Base-by-base conservation (phyloP, 2,329 filamentous ascomycete genomes). In the Emergomyces orientalis region DNA sequence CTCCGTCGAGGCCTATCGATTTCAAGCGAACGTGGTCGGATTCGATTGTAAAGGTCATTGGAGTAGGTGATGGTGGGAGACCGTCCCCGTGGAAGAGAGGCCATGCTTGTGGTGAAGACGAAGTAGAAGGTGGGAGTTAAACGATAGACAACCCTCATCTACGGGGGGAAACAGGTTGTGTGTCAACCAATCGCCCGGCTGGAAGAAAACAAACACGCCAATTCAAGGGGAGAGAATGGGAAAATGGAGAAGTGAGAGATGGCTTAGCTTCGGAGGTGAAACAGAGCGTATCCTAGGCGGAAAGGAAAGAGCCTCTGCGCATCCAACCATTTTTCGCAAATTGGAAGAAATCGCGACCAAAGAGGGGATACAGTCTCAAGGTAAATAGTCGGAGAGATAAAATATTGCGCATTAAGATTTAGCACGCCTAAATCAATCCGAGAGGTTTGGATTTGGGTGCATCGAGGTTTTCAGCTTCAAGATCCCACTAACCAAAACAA, bases 101-200 rank as follows among this genome's bases (percentile, higher is more conserved):
- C 11, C 59, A 60, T 60, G 8, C 39, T 37, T 51, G 45, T 17
- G 32, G 47, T 32, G 32, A n/a, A 45, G 19, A 59, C 25, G 39
- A 60, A 39, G 19, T 17, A 51, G 45, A 61, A 34, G 60, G 51
- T 17, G 49, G 30, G 30, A 27, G 41, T 55, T 61, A 61, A 61
- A 56, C 60, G 60, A 61, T 54, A 61, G 60, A 56, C 47, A 61
- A 11, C 60, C 60, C 60, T 61, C 59, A 61, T 27, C 9, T 22
- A 55, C 8, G 25, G 45, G 22, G 59, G 25, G n/a, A 47, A 32
- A 5, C 34, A 3, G 7, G 32, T 3, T 7, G 55, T 19, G 22
- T 45, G 17, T 45, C 27, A 59, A 45, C 25, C 37, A 9, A 34
- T 22, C 54, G n/a, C 11, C n/a, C 32, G 54, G 32, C 11, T 22